A percentile compares a stretch with the other conserved stretches of the same genome.
Evolutionary conservation across 1,139 yeast species (phyloP).

Genomic region (Sugiyamaella pinicola): DNA sequence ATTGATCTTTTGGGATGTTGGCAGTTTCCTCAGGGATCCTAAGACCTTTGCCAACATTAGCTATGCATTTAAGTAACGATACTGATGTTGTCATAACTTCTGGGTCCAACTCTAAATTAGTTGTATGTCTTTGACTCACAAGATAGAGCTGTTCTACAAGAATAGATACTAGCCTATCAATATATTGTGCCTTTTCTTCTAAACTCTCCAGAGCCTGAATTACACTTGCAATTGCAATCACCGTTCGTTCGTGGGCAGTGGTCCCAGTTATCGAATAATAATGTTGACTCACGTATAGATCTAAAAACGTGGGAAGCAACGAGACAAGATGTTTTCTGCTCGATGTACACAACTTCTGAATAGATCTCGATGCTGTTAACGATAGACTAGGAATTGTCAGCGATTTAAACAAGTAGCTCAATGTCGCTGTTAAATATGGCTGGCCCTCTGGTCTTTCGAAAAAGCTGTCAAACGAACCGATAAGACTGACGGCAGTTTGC

Average conservation of each 20-base stretch:
- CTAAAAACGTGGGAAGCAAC: constrained; percentile 39
- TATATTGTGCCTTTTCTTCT: constrained; percentile 32
- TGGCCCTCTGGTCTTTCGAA: constrained; percentile 39
- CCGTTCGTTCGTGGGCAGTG: constrained; percentile 43
- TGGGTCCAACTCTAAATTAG: constrained; percentile 18
- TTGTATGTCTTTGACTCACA: constrained; percentile 18
- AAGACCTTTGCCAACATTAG: constrained; percentile 70
- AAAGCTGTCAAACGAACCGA: constrained; percentile 42
- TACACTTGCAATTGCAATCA: constrained; percentile 42
- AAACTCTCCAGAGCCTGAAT: constrained; percentile 37
- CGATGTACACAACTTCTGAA: constrained; percentile 43
- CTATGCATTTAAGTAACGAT: constrained; percentile 62
- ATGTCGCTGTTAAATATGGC: constrained; percentile 37
- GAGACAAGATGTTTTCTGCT: constrained; percentile 37
- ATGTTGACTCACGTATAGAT: constrained; percentile 36
- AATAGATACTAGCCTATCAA: constrained; percentile 34
- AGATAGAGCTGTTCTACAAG: constrained; percentile 28
- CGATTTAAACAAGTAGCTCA: constrained; percentile 43
- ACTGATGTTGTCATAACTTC: constrained; percentile 29
- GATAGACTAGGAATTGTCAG: constrained; percentile 37
- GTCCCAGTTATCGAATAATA: constrained; percentile 28
- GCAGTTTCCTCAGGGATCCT: constrained; percentile 39
- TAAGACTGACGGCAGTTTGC: constrained; percentile 42
- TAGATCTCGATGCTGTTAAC: constrained; percentile 43
- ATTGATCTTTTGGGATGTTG: constrained; percentile 33